Evolutionary conservation across 164 flowering plant species (phyloP), one percentile per base, ranked within the genome.

Genomic region (Aristolochia contorta): DNA sequence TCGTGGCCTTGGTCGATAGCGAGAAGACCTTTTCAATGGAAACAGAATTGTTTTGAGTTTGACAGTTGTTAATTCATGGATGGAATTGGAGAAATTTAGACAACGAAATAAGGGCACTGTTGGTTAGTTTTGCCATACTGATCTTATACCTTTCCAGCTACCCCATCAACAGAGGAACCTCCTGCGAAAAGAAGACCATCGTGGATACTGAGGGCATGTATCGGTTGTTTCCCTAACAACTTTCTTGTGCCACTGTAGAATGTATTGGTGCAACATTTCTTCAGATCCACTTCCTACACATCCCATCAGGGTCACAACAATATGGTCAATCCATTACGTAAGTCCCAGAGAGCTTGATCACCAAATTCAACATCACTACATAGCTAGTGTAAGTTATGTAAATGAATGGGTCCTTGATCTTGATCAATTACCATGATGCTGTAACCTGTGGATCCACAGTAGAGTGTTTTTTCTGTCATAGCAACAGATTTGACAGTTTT

Each of bases 151-250:
- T 82, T 87, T 65, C 84, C 90, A 25, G 88, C 86, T n/a, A 70
- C 51, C 2, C 84, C 88, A 70, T 87, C 94, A 6, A 84, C 82
- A 2, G 85, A 72, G 24, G 94, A 80, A 37, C 94, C 91, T 20
- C 85, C 77, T 3, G 82, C 82, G 53, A 61, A 76, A 57, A 87
- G 82, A 56, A 68, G 58, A 19, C 69, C 80, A 32, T 74, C 80
- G 23, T 65, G 77, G 37, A 78, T 67, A 12, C 69, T 62, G 0
- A 84, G 58, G 23, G 88, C 68, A 47, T 78, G 57, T 30, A 87
- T 75, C 25, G 69, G 74, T 70, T 83, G 95, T 74, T 84, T 87
- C 21, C 85, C 82, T 50, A 87, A 30, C 60, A 84, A 59, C 52
- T 80, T 87, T 66, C 79, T 79, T 59, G 86, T 63, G 19, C 95